phyloP scores from a whole-genome alignment of 2,329 filamentous ascomycete species.

The Sclerotinia minor region DNA sequence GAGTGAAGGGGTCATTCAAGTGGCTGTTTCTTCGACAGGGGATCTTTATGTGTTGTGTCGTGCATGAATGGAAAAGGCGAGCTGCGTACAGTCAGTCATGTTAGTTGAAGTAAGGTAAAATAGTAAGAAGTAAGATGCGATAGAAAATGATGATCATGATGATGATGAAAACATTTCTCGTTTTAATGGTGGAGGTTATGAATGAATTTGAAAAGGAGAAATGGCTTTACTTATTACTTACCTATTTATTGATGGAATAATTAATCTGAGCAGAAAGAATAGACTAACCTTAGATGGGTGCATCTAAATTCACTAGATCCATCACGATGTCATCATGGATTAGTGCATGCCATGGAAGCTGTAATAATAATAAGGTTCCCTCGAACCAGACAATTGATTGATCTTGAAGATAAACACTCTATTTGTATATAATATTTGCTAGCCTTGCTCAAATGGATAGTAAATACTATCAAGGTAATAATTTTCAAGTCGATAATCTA shows the following conservation, averaged over 20 bases:
- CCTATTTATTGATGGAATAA: not conserved
- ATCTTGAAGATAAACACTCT: not conserved
- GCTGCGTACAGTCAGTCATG: slow-evolving; percentile 2
- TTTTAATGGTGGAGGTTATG: not conserved
- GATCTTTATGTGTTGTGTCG: slow-evolving; percentile 2
- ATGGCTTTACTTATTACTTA: not conserved
- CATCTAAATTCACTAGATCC: not conserved
- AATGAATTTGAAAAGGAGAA: not conserved
- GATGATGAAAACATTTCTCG: not conserved
- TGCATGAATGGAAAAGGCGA: slow-evolving; percentile 19
- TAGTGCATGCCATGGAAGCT: not conserved
- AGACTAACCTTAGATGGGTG: too few species aligned
- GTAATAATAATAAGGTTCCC: not conserved
- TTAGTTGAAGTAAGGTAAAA: not conserved
- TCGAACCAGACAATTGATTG: not conserved
- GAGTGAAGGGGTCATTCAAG: slow-evolving; percentile 4
- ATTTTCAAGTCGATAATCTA: too few species aligned
- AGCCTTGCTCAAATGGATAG: not conserved
- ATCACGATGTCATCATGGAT: not conserved
- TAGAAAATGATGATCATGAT: not conserved
- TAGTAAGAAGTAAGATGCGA: not conserved
- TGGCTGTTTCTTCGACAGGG: slow-evolving; percentile 5
- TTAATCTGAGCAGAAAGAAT: not conserved
- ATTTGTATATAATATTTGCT: not conserved
- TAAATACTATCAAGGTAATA: not conserved